Evolutionary conservation across 345 rosid genomes (phyloP).

Genomic region (Viola odorata): DNA sequence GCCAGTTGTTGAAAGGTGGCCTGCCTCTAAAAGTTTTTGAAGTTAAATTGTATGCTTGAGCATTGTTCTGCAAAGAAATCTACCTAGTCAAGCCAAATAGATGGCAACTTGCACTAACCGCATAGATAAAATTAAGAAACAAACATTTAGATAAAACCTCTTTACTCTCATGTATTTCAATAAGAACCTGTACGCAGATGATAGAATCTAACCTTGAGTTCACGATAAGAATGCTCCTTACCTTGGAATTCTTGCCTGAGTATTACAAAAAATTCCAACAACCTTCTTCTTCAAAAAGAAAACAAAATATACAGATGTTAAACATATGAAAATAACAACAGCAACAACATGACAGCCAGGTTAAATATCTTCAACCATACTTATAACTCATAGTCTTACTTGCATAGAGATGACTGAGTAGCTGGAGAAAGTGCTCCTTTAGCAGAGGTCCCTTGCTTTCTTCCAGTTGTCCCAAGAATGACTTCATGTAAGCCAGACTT

Average conservation of each 20-base stretch:
- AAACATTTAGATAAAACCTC: no score
- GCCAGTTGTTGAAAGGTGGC: conserved; percentile 47
- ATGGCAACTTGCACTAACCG: neutral
- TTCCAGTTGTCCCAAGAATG: conserved; percentile 84
- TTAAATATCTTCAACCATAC: conserved; percentile 4
- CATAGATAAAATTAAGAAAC: neutral
- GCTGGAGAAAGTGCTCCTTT: conserved; percentile 77
- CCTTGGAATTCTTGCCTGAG: conserved; percentile 21
- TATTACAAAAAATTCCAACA: conserved; percentile 52
- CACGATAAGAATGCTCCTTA: conserved; percentile 49
- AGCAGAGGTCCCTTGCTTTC: conserved; percentile 91
- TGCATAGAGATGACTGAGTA: conserved; percentile 77
- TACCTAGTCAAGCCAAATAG: neutral
- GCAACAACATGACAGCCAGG: neutral
- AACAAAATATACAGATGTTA: neutral
- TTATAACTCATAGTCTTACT: conserved; percentile 42
- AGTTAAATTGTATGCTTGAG: conserved; percentile 37
- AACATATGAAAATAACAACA: neutral
- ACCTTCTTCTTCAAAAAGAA: conserved; percentile 39
- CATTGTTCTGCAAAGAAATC: conserved; percentile 48
- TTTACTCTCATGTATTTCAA: no score
- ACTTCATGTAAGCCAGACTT: conserved; percentile 83
- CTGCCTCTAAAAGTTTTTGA: conserved; percentile 36
- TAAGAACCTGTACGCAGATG: no score
- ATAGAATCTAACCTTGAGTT: conserved; percentile 53